Evolutionary conservation across 73 alveolate genomes (phyloP), one percentile per base, ranked within the genome.

Genomic region (Breviolum minutum): DNA sequence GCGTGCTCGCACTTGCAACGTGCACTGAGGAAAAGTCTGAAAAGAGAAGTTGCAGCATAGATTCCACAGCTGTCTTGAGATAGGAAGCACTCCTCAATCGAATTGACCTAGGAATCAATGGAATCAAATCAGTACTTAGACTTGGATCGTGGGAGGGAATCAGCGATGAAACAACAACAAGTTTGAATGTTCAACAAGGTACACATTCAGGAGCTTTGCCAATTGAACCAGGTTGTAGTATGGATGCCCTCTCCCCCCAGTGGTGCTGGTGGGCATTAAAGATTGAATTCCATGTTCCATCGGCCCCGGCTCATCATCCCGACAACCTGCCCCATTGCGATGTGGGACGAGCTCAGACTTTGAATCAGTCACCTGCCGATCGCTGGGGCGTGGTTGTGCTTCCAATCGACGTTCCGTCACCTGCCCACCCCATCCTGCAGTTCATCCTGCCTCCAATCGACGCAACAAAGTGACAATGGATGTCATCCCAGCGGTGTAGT

Each of bases 161-260:
- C 60, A 29, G 63, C 7, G 8, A n/a, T 6, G 17, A 66, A 13
- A 13, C 74, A 66, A 17, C 17, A 76, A 76, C 63, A 76, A 76
- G 11, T 76, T 19, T 12, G 63, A 63, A 7, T 5, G 86, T 76
- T 7, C 26, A 76, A 29, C 63, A 82, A 82, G 91, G 14, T 19
- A 82, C 91, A 82, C 91, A 29, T 82, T 82, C 22, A 82, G 71
- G 5, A 82, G 71, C 60, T 82, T 82, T 12, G 91, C 73, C 24
- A 82, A 26, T 26, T 82, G 91, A 16, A 82, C 91, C 6, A 82
- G 73, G 63, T 82, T 82, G 91, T 82, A 82, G 73, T 54, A 82
- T 0, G 91, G 71, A 82, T 48, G 91, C 7, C 91, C 91, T 20
- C 22, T 7, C 3, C 91, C 91, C 19, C 91, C 91, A 16, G 66